Evolutionary conservation across 768 basidiomycete genomes (phyloP).

Genomic region (Agrocybe praecox): DNA sequence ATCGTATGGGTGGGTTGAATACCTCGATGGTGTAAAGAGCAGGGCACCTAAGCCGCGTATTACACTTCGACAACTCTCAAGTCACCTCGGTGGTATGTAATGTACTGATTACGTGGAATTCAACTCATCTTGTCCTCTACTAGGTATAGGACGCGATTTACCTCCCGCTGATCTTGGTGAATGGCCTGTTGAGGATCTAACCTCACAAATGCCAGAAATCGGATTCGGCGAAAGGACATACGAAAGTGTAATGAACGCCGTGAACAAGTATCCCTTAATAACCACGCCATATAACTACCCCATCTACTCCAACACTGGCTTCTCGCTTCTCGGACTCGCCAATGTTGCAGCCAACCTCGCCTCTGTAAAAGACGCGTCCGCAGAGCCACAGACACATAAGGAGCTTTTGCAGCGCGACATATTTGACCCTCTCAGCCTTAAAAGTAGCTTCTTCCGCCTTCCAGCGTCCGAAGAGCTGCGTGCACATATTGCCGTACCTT

Average conservation of each 20-base stretch:
- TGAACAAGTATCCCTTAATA: conserved; percentile 39
- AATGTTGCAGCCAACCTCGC: conserved; percentile 56
- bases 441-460: conserved; percentile 43
- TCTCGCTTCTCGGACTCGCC: conserved; percentile 71
- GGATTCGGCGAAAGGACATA: conserved; percentile 6
- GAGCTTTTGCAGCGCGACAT: conserved; percentile 50
- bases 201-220: not conserved
- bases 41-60: conserved; percentile 26
- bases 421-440: conserved; percentile 48
- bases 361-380: conserved; percentile 23
- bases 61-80: conserved; percentile 42
- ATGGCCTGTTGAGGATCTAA: conserved; percentile 41
- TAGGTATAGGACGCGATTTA: conserved; percentile 39
- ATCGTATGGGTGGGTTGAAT: conserved; percentile 34
- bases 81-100: conserved; percentile 37
- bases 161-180: conserved; percentile 30
- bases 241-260: conserved; percentile 33
- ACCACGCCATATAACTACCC: conserved; percentile 49
- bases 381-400: conserved; percentile 35
- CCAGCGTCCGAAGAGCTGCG: conserved; percentile 33
- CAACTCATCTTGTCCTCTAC: not conserved
- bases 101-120: not conserved
- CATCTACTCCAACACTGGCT: conserved; percentile 79
- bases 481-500: conserved; percentile 40
- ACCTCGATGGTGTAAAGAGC: conserved; percentile 20